Conservation (phyloP, 495 filamentous ascomycete species). For the Xylaria scruposa region DNA sequence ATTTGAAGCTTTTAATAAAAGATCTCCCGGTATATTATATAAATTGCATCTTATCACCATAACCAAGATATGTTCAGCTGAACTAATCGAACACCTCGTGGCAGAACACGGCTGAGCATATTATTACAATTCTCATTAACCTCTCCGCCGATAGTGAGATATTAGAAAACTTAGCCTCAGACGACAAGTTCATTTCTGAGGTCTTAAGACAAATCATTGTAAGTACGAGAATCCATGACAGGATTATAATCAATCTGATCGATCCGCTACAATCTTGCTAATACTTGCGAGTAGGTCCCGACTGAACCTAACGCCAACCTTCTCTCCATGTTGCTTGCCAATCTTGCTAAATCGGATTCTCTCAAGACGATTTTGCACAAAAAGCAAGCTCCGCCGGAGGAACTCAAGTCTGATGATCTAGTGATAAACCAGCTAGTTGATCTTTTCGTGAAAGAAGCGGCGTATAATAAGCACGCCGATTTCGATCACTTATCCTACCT, state of each 20-base stretch:
- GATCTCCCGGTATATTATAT: constrained; percentile 72
- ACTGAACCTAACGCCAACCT: constrained; percentile 77
- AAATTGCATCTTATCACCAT: background rate
- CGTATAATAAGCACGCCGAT: constrained; percentile 83
- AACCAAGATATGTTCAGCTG: background rate
- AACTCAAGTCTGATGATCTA: constrained; percentile 69
- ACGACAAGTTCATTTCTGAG: constrained; percentile 81
- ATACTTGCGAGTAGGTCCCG: constrained; percentile 48
- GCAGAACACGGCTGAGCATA: constrained; percentile 89
- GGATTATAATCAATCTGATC: background rate
- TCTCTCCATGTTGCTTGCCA: constrained; percentile 89
- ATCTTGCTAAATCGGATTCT: constrained; percentile 79
- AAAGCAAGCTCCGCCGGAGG: constrained; percentile 65
- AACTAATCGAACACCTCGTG: background rate
- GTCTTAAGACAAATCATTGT: constrained; percentile 77
- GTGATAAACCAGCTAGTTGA: constrained; percentile 92
- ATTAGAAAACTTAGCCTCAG: constrained; percentile 71
- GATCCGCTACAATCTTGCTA: constrained; percentile 16
- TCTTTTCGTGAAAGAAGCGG: constrained; percentile 87
- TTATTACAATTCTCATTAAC: constrained; percentile 92
- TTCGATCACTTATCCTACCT: constrained; percentile 93
- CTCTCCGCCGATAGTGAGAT: constrained; percentile 80
- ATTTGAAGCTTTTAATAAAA: constrained; percentile 85
- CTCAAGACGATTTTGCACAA: constrained; percentile 70
- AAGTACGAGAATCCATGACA: constrained; percentile 50